Conservation (phyloP, 768 basidiomycete species). For the Leucocoprinus birnbaumii region DNA sequence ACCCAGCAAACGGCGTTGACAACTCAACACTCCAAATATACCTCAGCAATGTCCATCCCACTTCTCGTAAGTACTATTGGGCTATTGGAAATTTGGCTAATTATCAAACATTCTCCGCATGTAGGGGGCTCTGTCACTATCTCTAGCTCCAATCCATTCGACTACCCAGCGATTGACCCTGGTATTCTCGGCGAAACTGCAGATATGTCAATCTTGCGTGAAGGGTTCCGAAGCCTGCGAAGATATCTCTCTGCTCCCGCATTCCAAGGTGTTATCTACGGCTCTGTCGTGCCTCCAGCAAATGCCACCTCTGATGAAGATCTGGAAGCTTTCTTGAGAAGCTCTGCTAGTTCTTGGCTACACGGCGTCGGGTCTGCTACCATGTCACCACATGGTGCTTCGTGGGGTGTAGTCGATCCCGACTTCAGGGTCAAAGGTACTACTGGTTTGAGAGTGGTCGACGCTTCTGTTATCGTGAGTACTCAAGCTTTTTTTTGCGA, state of each 20-base stretch:
- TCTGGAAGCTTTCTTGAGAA: slow-evolving; percentile 17
- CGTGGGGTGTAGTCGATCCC: slow-evolving; percentile 33
- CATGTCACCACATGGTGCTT: slow-evolving; percentile 25
- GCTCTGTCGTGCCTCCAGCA: background rate
- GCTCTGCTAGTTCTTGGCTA: slow-evolving; percentile 10
- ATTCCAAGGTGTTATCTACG: slow-evolving; percentile 10
- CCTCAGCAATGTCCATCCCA: slow-evolving; percentile 5
- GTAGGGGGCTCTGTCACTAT: slow-evolving; percentile 11
- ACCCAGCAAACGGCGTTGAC: background rate
- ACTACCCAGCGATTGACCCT: slow-evolving; percentile 4
- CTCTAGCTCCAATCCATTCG: slow-evolving; percentile 6
- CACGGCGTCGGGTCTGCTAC: slow-evolving; percentile 31
- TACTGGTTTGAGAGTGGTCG: slow-evolving; percentile 32
- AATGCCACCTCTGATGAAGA: slow-evolving; percentile 4
- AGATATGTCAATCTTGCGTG: slow-evolving; percentile 9
- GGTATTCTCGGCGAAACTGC: slow-evolving; percentile 8
- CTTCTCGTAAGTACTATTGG: slow-evolving; percentile 9
- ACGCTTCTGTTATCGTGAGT: slow-evolving; percentile 34
- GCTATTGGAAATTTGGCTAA: background rate
- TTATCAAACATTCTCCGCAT: too few species aligned
- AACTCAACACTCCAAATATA: background rate
- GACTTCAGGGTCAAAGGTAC: slow-evolving; percentile 34
- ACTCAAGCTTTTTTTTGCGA: background rate
- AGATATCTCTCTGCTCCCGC: slow-evolving; percentile 6
- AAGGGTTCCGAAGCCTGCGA: slow-evolving; percentile 13